A percentile compares a stretch with the other conserved stretches of the same genome.
phyloP scores from a whole-genome alignment of 805 yeast genomes.

The Monosporozyma siamensis region DNA sequence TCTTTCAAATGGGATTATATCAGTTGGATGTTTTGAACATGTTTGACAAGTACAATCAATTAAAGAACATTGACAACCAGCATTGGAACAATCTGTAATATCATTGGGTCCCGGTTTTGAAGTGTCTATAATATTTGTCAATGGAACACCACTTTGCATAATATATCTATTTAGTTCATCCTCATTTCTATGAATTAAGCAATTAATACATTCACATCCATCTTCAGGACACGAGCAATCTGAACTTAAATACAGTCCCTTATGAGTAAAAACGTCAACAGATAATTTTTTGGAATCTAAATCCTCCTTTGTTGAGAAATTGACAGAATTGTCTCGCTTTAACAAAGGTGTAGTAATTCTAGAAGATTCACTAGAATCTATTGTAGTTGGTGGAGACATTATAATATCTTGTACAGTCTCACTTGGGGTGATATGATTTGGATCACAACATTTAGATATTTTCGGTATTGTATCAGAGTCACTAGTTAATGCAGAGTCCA shows the following conservation, averaged over 20 bases:
- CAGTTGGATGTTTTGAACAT: constrained; percentile 23
- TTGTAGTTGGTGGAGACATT: background rate
- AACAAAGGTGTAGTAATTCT: background rate
- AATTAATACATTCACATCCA: constrained; percentile 27
- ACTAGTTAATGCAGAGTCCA: too few species aligned
- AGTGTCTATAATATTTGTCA: constrained; percentile 14
- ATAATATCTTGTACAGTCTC: background rate
- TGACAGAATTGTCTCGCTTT: background rate
- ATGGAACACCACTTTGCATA: constrained; percentile 24
- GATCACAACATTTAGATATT: constrained; percentile 7
- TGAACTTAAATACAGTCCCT: constrained; percentile 27
- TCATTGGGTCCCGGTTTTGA: background rate
- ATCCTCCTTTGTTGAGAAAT: constrained; percentile 4
- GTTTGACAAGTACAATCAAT: constrained; percentile 18
- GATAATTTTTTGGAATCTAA: constrained; percentile 10
- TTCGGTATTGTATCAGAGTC: background rate
- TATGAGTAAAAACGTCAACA: constrained; percentile 28
- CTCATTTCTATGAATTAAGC: constrained; percentile 30
- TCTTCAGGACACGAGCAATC: constrained; percentile 28
- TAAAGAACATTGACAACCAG: constrained; percentile 17
- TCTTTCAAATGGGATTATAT: constrained; percentile 21
- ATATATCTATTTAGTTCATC: constrained; percentile 25
- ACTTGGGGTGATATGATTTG: constrained; percentile 3
- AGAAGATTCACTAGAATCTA: background rate
- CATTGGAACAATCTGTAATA: constrained; percentile 5